Conservation (phyloP, 345 rosid genomes). For the Euphorbia peplus region DNA sequence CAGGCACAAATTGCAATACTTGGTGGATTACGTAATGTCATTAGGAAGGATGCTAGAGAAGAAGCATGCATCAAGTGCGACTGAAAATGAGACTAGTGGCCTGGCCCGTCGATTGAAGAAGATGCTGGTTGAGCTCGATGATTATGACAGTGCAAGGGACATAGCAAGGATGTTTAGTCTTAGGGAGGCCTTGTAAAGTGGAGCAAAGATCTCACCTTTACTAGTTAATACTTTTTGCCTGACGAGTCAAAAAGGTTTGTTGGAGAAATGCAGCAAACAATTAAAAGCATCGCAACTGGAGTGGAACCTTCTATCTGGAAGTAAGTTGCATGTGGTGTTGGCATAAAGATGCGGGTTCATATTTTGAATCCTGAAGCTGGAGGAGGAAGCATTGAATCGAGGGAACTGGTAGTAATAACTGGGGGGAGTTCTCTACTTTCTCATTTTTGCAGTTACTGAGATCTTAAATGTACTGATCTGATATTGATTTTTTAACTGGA, state of each 20-base stretch:
- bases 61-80: slow-evolving; percentile 50
- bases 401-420: not conserved
- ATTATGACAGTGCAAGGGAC: slow-evolving; percentile 77
- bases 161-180: slow-evolving; percentile 63
- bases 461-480: not conserved
- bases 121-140: slow-evolving; percentile 80
- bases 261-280: not conserved
- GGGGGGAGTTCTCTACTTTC: not conserved
- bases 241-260: not conserved
- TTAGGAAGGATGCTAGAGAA: slow-evolving; percentile 54
- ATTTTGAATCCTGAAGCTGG: not conserved
- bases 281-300: not conserved
- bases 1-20: slow-evolving; percentile 74
- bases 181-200: slow-evolving; percentile 67
- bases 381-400: not conserved
- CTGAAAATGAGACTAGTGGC: slow-evolving; percentile 52
- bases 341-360: not conserved
- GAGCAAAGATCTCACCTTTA: not conserved
- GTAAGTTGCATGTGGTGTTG: not conserved
- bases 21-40: slow-evolving; percentile 64
- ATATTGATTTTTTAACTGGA: not conserved
- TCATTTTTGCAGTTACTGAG: not conserved
- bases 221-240: not conserved
- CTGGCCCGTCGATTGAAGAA: slow-evolving; percentile 84
- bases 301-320: not conserved